phyloP scores from a whole-genome alignment of 768 basidiomycete genomes.

The Aureoboletus auriporus region DNA sequence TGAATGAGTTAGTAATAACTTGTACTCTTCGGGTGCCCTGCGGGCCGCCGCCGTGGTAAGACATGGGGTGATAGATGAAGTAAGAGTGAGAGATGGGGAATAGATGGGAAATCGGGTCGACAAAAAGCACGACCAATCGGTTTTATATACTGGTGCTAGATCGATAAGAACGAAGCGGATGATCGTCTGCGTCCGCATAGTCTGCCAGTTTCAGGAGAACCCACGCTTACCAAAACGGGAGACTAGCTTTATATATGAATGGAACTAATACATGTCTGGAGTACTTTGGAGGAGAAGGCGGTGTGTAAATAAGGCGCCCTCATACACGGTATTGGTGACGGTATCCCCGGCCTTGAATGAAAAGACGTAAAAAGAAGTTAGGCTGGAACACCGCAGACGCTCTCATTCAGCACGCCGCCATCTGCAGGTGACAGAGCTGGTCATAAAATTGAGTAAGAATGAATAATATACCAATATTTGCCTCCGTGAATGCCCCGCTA shows the following conservation, averaged over 20 bases:
- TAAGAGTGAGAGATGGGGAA: background rate
- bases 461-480: no score
- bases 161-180: conserved; percentile 22
- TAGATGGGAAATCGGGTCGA: background rate
- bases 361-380: conserved; percentile 5
- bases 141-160: conserved; percentile 13
- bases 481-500: conserved; percentile 94
- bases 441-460: background rate
- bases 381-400: conserved; percentile 3
- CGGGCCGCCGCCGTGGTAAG: conserved; percentile 15
- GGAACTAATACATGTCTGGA: background rate
- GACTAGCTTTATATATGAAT: background rate
- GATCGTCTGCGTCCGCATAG: conserved; percentile 1
- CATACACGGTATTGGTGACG: background rate
- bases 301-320: conserved; percentile 5
- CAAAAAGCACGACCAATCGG: background rate
- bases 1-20: conserved; percentile 34
- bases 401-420: conserved; percentile 60
- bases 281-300: background rate
- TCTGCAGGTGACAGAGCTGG: conserved; percentile 61
- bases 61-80: conserved; percentile 16
- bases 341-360: background rate
- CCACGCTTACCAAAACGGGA: background rate
- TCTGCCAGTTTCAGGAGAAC: background rate
- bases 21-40: conserved; percentile 14